Evolutionary conservation across 768 basidiomycete species (phyloP), one percentile per base, ranked within the genome.

Genomic region (Agaricus subrufescens): DNA sequence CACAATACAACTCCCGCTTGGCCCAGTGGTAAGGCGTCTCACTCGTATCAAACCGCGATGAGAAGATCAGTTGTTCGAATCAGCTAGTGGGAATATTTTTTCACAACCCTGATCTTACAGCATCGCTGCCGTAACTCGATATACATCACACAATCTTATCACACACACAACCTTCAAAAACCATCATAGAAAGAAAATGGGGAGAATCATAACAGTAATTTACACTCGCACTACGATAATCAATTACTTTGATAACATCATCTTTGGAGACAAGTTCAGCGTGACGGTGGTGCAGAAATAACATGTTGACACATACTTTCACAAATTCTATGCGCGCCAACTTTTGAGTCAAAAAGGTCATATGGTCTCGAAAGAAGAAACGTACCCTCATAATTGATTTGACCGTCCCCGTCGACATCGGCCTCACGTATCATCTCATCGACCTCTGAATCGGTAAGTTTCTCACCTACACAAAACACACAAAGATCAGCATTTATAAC

Each of bases 341-440:
- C 26, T n/a, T 3, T 38, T 47, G 23, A 47, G 53, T 8, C 15
- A 15, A 9, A 23, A 38, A 15, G 12, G 52, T 52, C 46, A 52
- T 14, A 14, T 48, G 51, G 1, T 47, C 26, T 19, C 29, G 15
- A 23, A 61, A 44, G 39, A 19, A 19, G 19, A 19, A 19, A 61
- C 80, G 55, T 57, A 87, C 88, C 88, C 1, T 89, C 85, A 67
- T 90, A 93, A 72, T 91, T 88, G 73, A 91, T 90, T 73, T 92
- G 90, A n/a, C 92, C 92, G 69, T 94, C 91, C 50, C 94, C 94
- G 66, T 97, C 92, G 50, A 92, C 80, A 68, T 97, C 94, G 55
- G 94, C 94, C 74, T 97, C 94, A 53, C 93, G 86, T 68, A 97
- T 97, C 94, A 97, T 95, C 78, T 95, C 94, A 58, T 92, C 89